These are phyloP conservation scores for Kokia cookei DNA, from an alignment of 441 rosid species.

Conservation along the genomic window DNA sequence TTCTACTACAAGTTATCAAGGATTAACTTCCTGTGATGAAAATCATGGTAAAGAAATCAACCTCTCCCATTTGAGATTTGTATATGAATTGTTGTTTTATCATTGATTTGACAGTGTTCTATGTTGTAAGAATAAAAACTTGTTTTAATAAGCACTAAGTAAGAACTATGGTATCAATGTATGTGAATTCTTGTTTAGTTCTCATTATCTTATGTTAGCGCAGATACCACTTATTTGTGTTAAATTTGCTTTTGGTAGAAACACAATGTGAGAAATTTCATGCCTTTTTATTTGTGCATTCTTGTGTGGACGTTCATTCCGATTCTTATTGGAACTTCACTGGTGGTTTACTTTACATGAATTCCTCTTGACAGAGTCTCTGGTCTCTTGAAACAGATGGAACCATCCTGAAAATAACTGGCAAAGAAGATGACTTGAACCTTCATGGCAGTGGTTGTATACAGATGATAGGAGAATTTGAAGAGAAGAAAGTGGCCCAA, in stretches of 20 bases:
- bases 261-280: neutral
- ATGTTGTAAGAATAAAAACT: neutral
- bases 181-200: neutral
- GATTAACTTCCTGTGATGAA: conserved; percentile 13
- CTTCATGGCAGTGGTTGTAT: conserved; percentile 20
- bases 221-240: neutral
- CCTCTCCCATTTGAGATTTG: neutral
- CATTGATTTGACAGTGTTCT: neutral
- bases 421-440: conserved; percentile 20
- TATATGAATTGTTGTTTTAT: neutral
- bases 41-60: conserved; percentile 20
- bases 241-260: neutral
- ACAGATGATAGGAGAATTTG: conserved; percentile 30
- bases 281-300: neutral
- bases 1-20: neutral
- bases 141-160: neutral
- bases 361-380: neutral
- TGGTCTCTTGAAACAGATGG: conserved; percentile 20
- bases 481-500: conserved; percentile 49
- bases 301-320: neutral
- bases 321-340: neutral
- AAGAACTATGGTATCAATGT: neutral
- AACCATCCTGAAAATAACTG: conserved; percentile 11
- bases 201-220: neutral
- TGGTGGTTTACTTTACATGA: neutral